Base-by-base conservation (phyloP, 208 protist genomes). In the Porcisia hertigi region DNA sequence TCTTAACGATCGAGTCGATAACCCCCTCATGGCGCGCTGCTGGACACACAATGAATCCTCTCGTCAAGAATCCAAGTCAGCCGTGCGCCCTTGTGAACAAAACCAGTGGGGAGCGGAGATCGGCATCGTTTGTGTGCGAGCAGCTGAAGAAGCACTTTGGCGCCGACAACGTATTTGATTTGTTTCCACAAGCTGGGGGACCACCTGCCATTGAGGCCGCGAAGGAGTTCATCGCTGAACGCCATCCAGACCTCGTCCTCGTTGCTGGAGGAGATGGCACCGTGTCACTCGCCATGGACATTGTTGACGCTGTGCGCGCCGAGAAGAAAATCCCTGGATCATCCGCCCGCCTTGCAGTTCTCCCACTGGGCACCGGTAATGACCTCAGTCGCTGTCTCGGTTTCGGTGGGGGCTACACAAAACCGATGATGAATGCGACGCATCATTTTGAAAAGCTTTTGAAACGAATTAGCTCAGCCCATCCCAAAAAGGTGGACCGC, bases 301-400 rank as follows among this genome's bases (percentile, higher is more conserved):
- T 90, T 41, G 72, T 81, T 30, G 85, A 93, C 58, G 69, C 41
- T 7, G 76, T 93, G 49, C 83, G 84, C 2, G 65, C 80, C 20
- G 69, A 47, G 0, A 81, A 80, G 25, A 63, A 54, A 58, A 81
- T 93, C n/a, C 75, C 73, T 14, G 55, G 60, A 34, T 7, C 39
- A 12, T 71, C 71, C 8, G 77, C 73, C 0, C 66, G 75, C 1
- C 77, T 91, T 4, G 86, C 85, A 3, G 81, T 93, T n/a, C 34
- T 93, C 18, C 86, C 89, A 36, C 86, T 93, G 82, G 89, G 89
- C 57, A 93, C 89, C 11, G 89, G 89, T 36, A 93, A 93, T 69
- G 89, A 93, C 62, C 80, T 93, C 18, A 90, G 85, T 63, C 77
- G 80, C 64, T 88, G 81, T n/a, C 71, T 93, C 18, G 89, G 89